Conservation (phyloP, 768 basidiomycete species). For the Tephrocybe sp. region DNA sequence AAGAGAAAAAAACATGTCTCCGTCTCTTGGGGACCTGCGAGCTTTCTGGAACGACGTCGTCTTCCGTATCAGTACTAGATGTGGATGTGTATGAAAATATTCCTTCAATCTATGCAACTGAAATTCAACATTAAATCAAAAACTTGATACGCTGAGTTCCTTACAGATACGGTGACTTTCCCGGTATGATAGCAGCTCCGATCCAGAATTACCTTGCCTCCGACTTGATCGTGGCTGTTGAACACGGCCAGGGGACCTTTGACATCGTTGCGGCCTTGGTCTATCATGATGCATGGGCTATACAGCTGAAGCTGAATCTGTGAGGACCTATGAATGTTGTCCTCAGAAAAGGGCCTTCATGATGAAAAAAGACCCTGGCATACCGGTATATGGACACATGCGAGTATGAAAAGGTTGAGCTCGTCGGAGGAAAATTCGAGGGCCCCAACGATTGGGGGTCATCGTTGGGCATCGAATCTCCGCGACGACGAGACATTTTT, state of each 20-base stretch:
- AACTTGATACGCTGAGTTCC: slow-evolving; percentile 18
- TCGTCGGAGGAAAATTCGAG: slow-evolving; percentile 23
- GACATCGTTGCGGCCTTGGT: slow-evolving; percentile 25
- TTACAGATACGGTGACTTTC: slow-evolving; percentile 57
- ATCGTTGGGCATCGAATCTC: slow-evolving; percentile 25
- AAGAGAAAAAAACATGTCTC: slow-evolving; percentile 51
- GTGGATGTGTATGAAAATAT: slow-evolving; percentile 49
- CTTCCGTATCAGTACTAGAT: slow-evolving; percentile 21
- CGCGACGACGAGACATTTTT: slow-evolving; percentile 27
- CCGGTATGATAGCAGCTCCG: slow-evolving; percentile 52
- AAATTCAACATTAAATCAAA: too few species aligned
- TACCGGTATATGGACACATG: slow-evolving; percentile 55
- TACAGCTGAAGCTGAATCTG: slow-evolving; percentile 62
- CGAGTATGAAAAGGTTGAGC: slow-evolving; percentile 30
- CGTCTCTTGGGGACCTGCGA: slow-evolving; percentile 21
- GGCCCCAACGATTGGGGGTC: slow-evolving; percentile 27
- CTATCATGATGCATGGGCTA: slow-evolving; percentile 60
- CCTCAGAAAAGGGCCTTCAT: not conserved
- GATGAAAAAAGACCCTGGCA: slow-evolving; percentile 6
- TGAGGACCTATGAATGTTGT: slow-evolving; percentile 36
- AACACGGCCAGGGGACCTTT: slow-evolving; percentile 52
- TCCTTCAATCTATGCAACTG: slow-evolving; percentile 63
- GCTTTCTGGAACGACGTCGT: slow-evolving; percentile 16
- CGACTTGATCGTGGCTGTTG: slow-evolving; percentile 57
- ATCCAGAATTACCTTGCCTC: slow-evolving; percentile 61